Percentiles rank a stretch among this genome's conserved stretches.
phyloP scores from a whole-genome alignment of 2,329 filamentous ascomycete species.

The Aspergillus fumigatiaffinis region DNA sequence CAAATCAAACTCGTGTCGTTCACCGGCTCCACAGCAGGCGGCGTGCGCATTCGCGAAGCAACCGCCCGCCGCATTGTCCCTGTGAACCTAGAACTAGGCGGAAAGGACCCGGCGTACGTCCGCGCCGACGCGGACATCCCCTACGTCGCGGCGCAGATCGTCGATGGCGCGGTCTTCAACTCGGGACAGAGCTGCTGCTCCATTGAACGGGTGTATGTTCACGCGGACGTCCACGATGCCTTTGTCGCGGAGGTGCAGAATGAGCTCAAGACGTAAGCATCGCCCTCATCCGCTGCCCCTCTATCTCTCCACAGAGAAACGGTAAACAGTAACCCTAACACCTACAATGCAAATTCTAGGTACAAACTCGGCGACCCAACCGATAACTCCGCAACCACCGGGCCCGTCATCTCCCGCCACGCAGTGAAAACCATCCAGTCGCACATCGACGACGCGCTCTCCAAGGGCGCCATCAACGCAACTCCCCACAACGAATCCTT shows the following conservation, averaged over 20 bases:
- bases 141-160: constrained; percentile 87
- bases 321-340: not conserved
- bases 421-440: constrained; percentile 69
- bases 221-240: constrained; percentile 75
- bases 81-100: constrained; percentile 83
- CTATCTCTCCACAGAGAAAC: not conserved
- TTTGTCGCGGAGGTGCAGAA: constrained; percentile 75
- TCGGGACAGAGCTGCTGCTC: constrained; percentile 93
- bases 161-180: constrained; percentile 88
- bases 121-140: constrained; percentile 75
- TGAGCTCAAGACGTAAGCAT: constrained; percentile 60
- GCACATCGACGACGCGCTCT: constrained; percentile 75
- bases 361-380: constrained; percentile 65
- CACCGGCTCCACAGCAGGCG: constrained; percentile 82
- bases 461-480: constrained; percentile 72
- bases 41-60: constrained; percentile 75
- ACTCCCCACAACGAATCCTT: constrained; percentile 78
- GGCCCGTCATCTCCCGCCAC: constrained; percentile 76
- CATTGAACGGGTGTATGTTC: constrained; percentile 82
- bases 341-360: constrained; percentile 6
- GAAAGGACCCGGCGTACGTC: constrained; percentile 88
- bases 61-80: constrained; percentile 76
- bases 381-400: constrained; percentile 69
- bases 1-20: constrained; percentile 78
- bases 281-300: not conserved